Percentiles rank a stretch among this genome's conserved stretches.
Evolutionary conservation across 2,329 filamentous ascomycete genomes (phyloP).

Genomic region (Colletotrichum simmondsii): DNA sequence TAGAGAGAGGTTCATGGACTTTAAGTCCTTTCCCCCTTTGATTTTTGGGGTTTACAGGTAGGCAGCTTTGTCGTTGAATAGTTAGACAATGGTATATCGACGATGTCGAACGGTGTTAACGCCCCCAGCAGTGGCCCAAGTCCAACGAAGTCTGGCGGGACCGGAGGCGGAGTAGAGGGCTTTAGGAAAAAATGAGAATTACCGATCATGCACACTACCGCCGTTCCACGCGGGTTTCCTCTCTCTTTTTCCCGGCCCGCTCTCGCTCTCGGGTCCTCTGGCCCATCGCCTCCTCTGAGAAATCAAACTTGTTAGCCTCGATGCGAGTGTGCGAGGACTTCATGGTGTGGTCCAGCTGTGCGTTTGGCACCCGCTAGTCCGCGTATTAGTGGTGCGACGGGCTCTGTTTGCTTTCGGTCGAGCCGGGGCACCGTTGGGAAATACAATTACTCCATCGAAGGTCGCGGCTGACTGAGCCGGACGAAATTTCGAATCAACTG

Average conservation of each 20-base stretch:
- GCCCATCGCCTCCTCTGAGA: background rate
- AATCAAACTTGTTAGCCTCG: background rate
- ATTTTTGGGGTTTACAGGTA: background rate
- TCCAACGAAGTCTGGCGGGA: too few relatives aligned
- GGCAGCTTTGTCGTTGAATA: background rate
- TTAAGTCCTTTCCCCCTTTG: too few relatives aligned
- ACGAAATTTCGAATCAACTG: background rate
- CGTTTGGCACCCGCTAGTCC: background rate
- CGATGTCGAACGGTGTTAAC: background rate
- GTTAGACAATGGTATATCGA: background rate
- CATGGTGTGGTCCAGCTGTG: background rate
- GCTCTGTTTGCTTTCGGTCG: background rate
- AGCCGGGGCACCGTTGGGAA: background rate
- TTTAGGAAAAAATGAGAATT: background rate
- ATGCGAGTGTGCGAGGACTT: background rate
- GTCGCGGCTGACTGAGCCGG: background rate
- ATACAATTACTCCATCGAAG: background rate
- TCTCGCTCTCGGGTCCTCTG: background rate
- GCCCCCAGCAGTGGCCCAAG: background rate
- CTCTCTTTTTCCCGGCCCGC: background rate
- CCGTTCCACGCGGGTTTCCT: background rate
- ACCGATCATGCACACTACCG: conserved; percentile 6
- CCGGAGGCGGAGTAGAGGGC: background rate
- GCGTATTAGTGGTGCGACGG: background rate
- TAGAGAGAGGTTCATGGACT: background rate